Evolutionary conservation across 345 rosid species (phyloP).

Genomic region (Orychophragmus violaceus): DNA sequence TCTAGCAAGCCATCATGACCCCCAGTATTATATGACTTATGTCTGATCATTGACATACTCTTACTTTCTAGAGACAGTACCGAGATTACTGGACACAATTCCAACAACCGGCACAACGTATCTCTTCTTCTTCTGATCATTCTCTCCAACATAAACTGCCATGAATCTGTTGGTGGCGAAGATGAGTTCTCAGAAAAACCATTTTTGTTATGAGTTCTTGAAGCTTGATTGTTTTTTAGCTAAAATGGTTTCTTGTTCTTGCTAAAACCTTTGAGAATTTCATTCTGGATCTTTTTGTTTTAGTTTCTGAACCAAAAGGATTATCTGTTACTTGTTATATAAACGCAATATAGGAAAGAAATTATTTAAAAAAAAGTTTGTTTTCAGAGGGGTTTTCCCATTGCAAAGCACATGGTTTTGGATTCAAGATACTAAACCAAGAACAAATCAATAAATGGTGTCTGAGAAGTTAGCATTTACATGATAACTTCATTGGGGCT

Average conservation of each 20-base stretch:
- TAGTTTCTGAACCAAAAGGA: slow-evolving; percentile 5
- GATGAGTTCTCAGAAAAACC: slow-evolving; percentile 3
- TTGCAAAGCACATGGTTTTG: slow-evolving; percentile 26
- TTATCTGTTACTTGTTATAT: slow-evolving; percentile 7
- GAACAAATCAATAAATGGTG: slow-evolving; percentile 28
- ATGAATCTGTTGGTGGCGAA: slow-evolving; percentile 31
- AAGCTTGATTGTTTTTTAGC: no score
- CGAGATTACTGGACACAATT: no score
- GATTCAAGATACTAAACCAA: slow-evolving; percentile 27
- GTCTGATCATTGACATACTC: no score
- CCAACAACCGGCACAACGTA: slow-evolving; percentile 27
- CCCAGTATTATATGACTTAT: no score
- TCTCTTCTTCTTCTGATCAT: slow-evolving; percentile 34
- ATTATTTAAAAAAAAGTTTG: background rate
- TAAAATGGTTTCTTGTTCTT: background rate
- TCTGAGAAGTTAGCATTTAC: slow-evolving; percentile 27
- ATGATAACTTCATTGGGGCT: slow-evolving; percentile 22
- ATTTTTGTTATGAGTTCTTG: background rate
- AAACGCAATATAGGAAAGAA: background rate
- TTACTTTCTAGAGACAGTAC: no score
- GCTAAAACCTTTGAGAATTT: background rate
- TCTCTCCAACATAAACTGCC: slow-evolving; percentile 37
- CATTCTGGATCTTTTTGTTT: background rate
- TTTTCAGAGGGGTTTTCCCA: no score
- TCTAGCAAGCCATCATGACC: no score